Evolutionary conservation across 2,329 filamentous ascomycete species (phyloP).

Genomic region (Epichloe amarillans): DNA sequence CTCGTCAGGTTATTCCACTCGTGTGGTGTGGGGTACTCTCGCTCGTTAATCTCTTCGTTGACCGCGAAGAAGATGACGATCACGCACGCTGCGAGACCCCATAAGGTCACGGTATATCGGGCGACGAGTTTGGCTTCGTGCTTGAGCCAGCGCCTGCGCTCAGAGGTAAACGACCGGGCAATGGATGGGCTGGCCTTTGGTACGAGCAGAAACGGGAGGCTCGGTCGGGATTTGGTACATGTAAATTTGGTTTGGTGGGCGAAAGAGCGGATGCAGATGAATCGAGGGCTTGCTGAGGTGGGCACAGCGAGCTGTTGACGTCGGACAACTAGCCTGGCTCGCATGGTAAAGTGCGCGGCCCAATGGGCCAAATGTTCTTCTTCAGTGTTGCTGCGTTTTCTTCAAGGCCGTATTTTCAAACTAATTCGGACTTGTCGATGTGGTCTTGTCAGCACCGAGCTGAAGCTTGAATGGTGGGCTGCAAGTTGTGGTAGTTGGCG

Average conservation of each 20-base stretch:
- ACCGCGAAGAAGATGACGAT: constrained; percentile 51
- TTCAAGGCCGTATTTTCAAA: neutral
- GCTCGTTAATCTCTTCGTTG: constrained; percentile 63
- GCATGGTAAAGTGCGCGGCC: constrained; percentile 19
- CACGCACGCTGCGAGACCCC: constrained; percentile 46
- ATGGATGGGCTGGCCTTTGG: constrained; percentile 38
- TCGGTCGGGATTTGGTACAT: constrained; percentile 19
- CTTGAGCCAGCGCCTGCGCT: constrained; percentile 56
- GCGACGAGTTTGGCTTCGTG: constrained; percentile 56
- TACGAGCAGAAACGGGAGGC: constrained; percentile 35
- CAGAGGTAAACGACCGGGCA: constrained; percentile 66
- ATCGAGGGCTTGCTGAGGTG: constrained; percentile 8
- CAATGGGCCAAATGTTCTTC: constrained; percentile 1
- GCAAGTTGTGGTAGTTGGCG: neutral
- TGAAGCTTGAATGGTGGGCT: neutral
- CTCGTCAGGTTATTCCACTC: constrained; percentile 69
- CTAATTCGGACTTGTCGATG: neutral
- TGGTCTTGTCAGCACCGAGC: neutral
- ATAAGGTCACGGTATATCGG: constrained; percentile 54
- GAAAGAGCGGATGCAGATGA: constrained; percentile 14
- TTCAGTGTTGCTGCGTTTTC: neutral
- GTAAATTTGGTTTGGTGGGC: constrained; percentile 16
- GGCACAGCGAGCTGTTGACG: constrained; percentile 9
- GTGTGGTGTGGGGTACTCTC: constrained; percentile 63
- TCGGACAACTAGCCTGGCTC: constrained; percentile 24